phyloP scores from a whole-genome alignment of 371 early-diverging fungal genomes.

The Gilbertella persicaria region DNA sequence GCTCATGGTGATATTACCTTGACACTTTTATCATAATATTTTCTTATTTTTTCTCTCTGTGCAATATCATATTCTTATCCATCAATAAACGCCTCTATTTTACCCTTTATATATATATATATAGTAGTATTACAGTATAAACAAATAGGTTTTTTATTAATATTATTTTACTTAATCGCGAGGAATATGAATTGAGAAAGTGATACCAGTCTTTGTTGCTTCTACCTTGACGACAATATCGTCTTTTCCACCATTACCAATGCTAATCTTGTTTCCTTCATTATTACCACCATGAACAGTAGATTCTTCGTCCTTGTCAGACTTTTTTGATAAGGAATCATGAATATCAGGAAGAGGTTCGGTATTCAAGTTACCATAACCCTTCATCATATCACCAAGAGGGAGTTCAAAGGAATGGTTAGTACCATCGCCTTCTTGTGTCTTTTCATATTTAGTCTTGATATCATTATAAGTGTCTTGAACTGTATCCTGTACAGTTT shows the following conservation, averaged over 20 bases:
- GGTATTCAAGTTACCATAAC: conserved; percentile 12
- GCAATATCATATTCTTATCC: neutral
- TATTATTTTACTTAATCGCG: conserved; percentile 12
- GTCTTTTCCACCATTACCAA: conserved; percentile 22
- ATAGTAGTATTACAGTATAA: too few species aligned
- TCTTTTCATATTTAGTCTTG: conserved; percentile 9
- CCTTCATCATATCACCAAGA: conserved; percentile 19
- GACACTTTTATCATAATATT: conserved; percentile 18
- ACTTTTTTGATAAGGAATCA: conserved; percentile 4
- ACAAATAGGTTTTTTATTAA: too few species aligned
- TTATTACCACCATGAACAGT: conserved; percentile 6
- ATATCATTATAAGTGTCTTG: conserved; percentile 10
- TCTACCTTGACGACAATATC: conserved; percentile 35
- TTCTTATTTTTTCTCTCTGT: neutral
- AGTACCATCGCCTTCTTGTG: conserved; percentile 6
- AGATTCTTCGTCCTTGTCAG: conserved; percentile 12
- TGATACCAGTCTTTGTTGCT: conserved; percentile 31
- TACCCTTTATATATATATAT: neutral
- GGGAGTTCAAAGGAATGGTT: conserved; percentile 27
- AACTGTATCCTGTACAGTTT: conserved; percentile 6
- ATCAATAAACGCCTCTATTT: neutral
- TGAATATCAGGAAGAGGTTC: conserved; percentile 4
- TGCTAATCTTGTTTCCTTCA: conserved; percentile 2
- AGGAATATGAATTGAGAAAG: conserved; percentile 30
- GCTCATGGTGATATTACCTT: conserved; percentile 28